phyloP scores from a whole-genome alignment of 2,329 filamentous ascomycete genomes.

The Thielaviopsis punctulata region DNA sequence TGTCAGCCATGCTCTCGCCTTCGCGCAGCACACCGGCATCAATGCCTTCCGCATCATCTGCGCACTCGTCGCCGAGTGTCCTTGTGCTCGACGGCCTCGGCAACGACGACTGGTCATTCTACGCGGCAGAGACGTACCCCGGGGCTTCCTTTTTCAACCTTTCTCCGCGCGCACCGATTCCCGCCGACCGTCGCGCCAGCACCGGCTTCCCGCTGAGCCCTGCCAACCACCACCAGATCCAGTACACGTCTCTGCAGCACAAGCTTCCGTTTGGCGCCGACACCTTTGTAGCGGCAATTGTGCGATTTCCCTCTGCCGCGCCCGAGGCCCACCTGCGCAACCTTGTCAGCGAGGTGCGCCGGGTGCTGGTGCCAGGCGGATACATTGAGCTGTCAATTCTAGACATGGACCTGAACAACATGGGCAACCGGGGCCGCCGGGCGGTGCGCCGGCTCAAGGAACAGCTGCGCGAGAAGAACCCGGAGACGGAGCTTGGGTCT shows the following conservation, averaged over 20 bases:
- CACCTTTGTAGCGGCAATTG: constrained; percentile 60
- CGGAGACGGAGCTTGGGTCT: constrained; percentile 42
- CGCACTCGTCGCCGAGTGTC: constrained; percentile 36
- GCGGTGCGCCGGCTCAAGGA: constrained; percentile 57
- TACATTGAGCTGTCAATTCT: constrained; percentile 65
- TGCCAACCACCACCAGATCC: constrained; percentile 59
- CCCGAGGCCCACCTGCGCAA: constrained; percentile 53
- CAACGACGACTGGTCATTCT: constrained; percentile 81
- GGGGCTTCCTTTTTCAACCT: constrained; percentile 62
- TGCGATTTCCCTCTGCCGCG: constrained; percentile 56
- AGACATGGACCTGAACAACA: constrained; percentile 66
- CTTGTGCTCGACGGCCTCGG: constrained; percentile 69
- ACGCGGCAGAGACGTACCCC: constrained; percentile 65
- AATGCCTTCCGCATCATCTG: background rate
- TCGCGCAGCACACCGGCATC: background rate
- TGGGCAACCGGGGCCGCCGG: constrained; percentile 54
- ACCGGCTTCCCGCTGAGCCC: constrained; percentile 38
- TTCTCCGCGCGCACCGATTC: constrained; percentile 37
- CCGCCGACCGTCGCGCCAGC: constrained; percentile 25
- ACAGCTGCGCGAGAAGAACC: constrained; percentile 42
- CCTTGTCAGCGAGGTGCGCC: constrained; percentile 56
- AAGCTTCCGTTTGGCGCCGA: constrained; percentile 61
- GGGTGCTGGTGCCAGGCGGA: constrained; percentile 61
- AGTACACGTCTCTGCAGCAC: constrained; percentile 42
- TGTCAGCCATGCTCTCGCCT: constrained; percentile 16